Conservation (phyloP, 495 filamentous ascomycete genomes). For the Penicillium subrubescens region DNA sequence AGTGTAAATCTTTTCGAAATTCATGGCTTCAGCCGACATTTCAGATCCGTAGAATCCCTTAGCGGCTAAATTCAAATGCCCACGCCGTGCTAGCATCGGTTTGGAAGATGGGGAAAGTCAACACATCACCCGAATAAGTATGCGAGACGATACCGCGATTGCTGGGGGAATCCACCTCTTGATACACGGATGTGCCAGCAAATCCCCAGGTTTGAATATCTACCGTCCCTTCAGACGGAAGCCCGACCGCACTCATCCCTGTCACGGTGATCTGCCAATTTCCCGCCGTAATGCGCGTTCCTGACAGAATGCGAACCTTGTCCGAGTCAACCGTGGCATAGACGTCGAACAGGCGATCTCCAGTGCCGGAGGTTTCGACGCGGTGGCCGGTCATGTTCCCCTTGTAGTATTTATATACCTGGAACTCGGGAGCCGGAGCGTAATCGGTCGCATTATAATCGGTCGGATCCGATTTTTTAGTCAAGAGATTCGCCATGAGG, state of each 20-base stretch:
- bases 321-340: conserved; percentile 32
- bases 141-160: conserved; percentile 34
- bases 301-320: conserved; percentile 35
- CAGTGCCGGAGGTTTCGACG: conserved; percentile 29
- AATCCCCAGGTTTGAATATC: conserved; percentile 37
- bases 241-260: conserved; percentile 28
- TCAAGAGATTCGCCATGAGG: conserved; percentile 34
- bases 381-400: conserved; percentile 41
- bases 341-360: conserved; percentile 38
- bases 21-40: neutral
- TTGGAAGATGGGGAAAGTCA: conserved; percentile 40
- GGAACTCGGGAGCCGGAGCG: conserved; percentile 37
- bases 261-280: conserved; percentile 38
- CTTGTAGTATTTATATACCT: conserved; percentile 49
- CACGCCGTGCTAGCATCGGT: conserved; percentile 34
- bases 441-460: conserved; percentile 30
- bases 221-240: conserved; percentile 29
- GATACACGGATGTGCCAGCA: conserved; percentile 5
- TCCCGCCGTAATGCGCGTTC: conserved; percentile 29
- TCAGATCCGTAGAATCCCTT: neutral
- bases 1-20: neutral
- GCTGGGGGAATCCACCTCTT: conserved; percentile 33
- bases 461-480: conserved; percentile 12
- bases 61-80: conserved; percentile 36
- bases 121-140: conserved; percentile 30